Percentiles rank a stretch among this genome's conserved stretches.
phyloP scores from a whole-genome alignment of 2,329 filamentous ascomycete genomes.

The Penicillium palitans region DNA sequence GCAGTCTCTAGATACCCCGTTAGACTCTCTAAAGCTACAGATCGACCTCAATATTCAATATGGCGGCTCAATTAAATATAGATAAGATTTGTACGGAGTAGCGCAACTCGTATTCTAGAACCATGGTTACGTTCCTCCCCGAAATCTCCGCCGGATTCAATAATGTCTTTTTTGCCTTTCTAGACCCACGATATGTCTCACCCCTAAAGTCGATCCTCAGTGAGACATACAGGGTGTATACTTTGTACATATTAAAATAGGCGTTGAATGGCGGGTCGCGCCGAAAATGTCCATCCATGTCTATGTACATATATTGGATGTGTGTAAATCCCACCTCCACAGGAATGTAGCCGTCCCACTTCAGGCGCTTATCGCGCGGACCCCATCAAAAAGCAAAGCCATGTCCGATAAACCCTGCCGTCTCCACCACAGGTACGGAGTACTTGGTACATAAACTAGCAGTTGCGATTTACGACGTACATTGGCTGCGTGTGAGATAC shows the following conservation, averaged over 20 bases:
- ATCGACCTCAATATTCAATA: background rate
- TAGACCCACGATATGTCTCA: background rate
- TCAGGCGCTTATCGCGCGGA: slow-evolving; percentile 9
- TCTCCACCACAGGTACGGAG: background rate
- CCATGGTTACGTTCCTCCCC: background rate
- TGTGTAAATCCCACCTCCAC: background rate
- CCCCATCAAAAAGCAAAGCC: background rate
- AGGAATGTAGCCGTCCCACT: background rate
- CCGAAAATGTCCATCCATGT: background rate
- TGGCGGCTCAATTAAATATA: background rate
- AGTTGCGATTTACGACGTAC: background rate
- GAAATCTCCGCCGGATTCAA: background rate
- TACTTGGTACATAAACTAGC: background rate
- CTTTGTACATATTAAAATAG: background rate
- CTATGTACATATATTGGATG: background rate
- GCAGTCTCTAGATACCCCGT: background rate
- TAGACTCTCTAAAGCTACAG: background rate
- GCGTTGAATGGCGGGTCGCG: background rate
- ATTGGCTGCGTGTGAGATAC: background rate
- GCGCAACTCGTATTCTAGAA: background rate
- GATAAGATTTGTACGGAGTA: background rate
- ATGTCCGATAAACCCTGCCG: background rate
- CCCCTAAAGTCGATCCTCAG: background rate
- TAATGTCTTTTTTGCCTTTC: background rate
- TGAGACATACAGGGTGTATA: background rate